Conservation (phyloP, 306 rosid species). For the Betula pendula region DNA sequence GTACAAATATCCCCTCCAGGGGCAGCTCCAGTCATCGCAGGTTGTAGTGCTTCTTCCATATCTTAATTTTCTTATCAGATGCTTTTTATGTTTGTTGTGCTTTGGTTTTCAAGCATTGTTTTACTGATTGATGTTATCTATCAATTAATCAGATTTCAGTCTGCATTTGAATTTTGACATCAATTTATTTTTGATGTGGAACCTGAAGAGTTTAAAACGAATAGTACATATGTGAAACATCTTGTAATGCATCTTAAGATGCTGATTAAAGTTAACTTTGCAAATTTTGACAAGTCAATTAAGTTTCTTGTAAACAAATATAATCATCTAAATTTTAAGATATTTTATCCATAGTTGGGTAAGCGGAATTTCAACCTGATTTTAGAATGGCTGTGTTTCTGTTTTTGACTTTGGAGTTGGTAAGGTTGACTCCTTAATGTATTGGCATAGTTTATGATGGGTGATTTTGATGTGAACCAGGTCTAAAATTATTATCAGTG, state of each 20-base stretch:
- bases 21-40: slow-evolving; percentile 67
- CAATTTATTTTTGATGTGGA: background rate
- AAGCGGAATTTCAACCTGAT: background rate
- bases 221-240: background rate
- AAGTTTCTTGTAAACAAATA: background rate
- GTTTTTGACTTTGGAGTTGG: background rate
- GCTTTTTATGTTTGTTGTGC: background rate
- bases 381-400: background rate
- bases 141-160: background rate
- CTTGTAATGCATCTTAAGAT: background rate
- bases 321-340: background rate
- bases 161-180: background rate
- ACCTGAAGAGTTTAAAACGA: background rate
- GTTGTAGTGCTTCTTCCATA: slow-evolving; percentile 36
- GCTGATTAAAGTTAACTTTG: background rate
- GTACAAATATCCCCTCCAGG: slow-evolving; percentile 58
- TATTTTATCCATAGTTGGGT: background rate
- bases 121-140: slow-evolving; percentile 3
- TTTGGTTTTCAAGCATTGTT: slow-evolving; percentile 2
- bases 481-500: background rate
- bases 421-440: background rate
- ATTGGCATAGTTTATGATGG: background rate
- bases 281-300: background rate
- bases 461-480: background rate
- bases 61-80: background rate